Evolutionary conservation across 1,139 yeast species (phyloP).

Genomic region (Taiozyma sp.): DNA sequence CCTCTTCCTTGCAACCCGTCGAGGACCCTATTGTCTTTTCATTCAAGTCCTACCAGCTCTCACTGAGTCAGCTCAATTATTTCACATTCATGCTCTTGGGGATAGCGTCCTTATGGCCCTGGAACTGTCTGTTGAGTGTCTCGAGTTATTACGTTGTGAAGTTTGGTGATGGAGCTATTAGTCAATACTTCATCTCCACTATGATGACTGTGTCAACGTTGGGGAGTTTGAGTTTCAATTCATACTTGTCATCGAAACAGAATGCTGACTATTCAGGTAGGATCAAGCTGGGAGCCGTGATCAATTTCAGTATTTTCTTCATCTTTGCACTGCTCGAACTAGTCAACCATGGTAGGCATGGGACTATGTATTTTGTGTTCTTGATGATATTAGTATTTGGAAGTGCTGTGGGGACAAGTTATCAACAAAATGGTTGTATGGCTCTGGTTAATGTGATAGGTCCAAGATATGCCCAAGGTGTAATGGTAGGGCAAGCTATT

Average conservation of each 20-base stretch:
- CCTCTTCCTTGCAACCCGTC: neutral
- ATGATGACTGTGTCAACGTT: constrained; percentile 88
- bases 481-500: constrained; percentile 91
- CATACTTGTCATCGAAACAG: constrained; percentile 60
- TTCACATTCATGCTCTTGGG: constrained; percentile 67
- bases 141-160: constrained; percentile 72
- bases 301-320: constrained; percentile 30
- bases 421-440: constrained; percentile 86
- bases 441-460: constrained; percentile 82
- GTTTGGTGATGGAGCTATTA: constrained; percentile 50
- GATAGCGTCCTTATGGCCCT: constrained; percentile 85
- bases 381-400: constrained; percentile 54
- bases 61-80: constrained; percentile 38
- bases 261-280: constrained; percentile 60
- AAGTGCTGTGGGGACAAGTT: constrained; percentile 61
- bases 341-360: constrained; percentile 36
- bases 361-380: constrained; percentile 36
- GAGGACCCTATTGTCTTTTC: constrained; percentile 34
- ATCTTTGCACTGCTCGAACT: constrained; percentile 46
- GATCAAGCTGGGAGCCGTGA: constrained; percentile 31
- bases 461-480: constrained; percentile 74
- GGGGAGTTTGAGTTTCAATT: constrained; percentile 56
- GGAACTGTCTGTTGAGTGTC: constrained; percentile 90
- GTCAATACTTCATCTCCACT: constrained; percentile 66
- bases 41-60: constrained; percentile 2